phyloP scores from a whole-genome alignment of 148 eudicot species.

The Heliosperma pusillum region DNA sequence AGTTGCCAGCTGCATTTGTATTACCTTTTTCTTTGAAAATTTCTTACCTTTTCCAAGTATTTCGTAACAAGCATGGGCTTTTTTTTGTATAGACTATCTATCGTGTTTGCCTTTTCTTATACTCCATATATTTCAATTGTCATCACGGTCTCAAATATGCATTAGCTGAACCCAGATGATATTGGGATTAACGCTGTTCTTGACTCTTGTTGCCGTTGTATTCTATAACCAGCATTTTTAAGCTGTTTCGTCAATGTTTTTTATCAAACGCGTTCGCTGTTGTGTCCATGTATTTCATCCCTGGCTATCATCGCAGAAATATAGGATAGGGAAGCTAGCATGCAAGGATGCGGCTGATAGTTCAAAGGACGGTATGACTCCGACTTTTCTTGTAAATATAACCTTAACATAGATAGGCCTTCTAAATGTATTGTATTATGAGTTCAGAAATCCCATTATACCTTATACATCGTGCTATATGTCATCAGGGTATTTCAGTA shows the following conservation, averaged over 20 bases:
- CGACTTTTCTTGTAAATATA: neutral
- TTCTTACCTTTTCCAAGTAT: neutral
- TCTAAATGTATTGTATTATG: neutral
- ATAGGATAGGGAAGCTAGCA: slow-evolving; percentile 41
- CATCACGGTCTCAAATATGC: neutral
- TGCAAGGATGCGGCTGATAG: slow-evolving; percentile 33
- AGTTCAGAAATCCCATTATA: neutral
- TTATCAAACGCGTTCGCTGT: neutral
- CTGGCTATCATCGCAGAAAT: slow-evolving; percentile 31
- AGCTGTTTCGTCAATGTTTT: neutral
- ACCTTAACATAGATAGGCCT: neutral
- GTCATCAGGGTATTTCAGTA: neutral
- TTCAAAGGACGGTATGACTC: slow-evolving; percentile 37
- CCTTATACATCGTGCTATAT: neutral
- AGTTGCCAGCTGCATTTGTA: neutral
- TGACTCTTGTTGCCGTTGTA: neutral
- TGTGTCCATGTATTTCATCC: slow-evolving; percentile 3
- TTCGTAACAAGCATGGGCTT: neutral
- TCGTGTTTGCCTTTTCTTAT: neutral
- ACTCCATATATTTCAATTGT: neutral
- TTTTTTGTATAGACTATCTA: neutral
- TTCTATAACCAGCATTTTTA: neutral
- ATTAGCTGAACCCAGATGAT: neutral
- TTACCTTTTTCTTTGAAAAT: neutral
- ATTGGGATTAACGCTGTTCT: too few relatives aligned